These are phyloP conservation scores for Suillus ampliporus DNA, from an alignment of 768 basidiomycete species.

Conservation along the genomic window DNA sequence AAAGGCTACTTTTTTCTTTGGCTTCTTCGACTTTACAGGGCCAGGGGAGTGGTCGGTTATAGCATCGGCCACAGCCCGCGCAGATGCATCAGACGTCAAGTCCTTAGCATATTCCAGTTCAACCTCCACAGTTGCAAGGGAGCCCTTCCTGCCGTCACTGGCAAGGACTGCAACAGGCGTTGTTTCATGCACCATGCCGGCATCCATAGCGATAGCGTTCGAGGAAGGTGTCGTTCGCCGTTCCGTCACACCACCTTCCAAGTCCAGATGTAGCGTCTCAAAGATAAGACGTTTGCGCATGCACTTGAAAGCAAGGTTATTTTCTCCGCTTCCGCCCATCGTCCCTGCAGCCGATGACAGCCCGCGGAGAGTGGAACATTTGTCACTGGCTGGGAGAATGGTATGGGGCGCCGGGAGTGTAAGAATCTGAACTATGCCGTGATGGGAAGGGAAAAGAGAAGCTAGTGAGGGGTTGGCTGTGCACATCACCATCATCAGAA, in stretches of 20 bases:
- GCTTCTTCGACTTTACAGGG: constrained; percentile 46
- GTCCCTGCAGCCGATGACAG: constrained; percentile 59
- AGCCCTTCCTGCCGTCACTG: constrained; percentile 21
- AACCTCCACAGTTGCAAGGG: constrained; percentile 48
- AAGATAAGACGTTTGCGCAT: constrained; percentile 86
- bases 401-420: constrained; percentile 76
- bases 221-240: constrained; percentile 64
- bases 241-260: constrained; percentile 85
- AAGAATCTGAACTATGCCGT: constrained; percentile 84
- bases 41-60: constrained; percentile 12
- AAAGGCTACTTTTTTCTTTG: constrained; percentile 74
- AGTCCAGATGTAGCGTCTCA: constrained; percentile 88
- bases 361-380: constrained; percentile 83
- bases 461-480: constrained; percentile 80
- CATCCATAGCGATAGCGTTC: constrained; percentile 27
- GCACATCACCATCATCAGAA: constrained; percentile 18
- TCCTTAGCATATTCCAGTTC: constrained; percentile 45
- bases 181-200: constrained; percentile 15
- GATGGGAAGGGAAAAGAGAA: constrained; percentile 78
- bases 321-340: constrained; percentile 80
- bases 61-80: constrained; percentile 13
- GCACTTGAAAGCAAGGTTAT: constrained; percentile 94
- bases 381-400: constrained; percentile 79
- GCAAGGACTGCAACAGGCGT: constrained; percentile 13
- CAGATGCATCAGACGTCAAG: constrained; percentile 13